phyloP scores from a whole-genome alignment of 345 rosid species.

The Eucalyptus albens region DNA sequence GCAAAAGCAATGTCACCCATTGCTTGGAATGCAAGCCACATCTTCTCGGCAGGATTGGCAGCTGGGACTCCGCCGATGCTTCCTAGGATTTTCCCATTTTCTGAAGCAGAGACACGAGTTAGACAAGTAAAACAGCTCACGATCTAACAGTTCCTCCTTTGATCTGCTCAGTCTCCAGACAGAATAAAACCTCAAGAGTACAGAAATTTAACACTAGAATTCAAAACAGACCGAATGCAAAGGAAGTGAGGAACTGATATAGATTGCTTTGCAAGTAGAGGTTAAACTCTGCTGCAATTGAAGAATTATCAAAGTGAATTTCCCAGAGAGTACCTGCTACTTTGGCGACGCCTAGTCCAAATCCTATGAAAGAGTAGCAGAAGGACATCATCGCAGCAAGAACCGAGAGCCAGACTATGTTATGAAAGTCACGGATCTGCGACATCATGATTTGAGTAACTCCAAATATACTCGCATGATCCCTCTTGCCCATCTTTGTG shows the following conservation, averaged over 20 bases:
- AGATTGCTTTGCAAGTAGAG: background rate
- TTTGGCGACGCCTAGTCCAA: constrained; percentile 33
- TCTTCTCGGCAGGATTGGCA: constrained; percentile 11
- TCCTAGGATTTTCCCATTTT: constrained; percentile 29
- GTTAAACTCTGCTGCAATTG: background rate
- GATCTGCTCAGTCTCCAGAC: background rate
- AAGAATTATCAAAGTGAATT: background rate
- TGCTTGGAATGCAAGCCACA: constrained; percentile 38
- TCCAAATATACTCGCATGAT: constrained; percentile 34
- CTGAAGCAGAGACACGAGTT: background rate
- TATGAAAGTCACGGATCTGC: constrained; percentile 47
- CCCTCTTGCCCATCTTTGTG: constrained; percentile 36
- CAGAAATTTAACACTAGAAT: background rate
- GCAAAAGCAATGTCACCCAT: constrained; percentile 56
- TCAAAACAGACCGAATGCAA: background rate
- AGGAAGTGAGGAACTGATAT: background rate
- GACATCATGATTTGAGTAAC: constrained; percentile 31
- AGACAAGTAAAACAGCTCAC: background rate
- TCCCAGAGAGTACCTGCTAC: constrained; percentile 20
- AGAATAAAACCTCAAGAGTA: background rate
- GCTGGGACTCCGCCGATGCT: constrained; percentile 36
- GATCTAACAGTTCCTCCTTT: background rate
- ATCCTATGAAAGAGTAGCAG: constrained; percentile 35
- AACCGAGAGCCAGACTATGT: constrained; percentile 35
- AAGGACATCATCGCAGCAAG: constrained; percentile 53